Evolutionary conservation across 1,284 basidiomycete species (phyloP), one percentile per base, ranked within the genome.

Genomic region (Paramarasmius palmivorus): DNA sequence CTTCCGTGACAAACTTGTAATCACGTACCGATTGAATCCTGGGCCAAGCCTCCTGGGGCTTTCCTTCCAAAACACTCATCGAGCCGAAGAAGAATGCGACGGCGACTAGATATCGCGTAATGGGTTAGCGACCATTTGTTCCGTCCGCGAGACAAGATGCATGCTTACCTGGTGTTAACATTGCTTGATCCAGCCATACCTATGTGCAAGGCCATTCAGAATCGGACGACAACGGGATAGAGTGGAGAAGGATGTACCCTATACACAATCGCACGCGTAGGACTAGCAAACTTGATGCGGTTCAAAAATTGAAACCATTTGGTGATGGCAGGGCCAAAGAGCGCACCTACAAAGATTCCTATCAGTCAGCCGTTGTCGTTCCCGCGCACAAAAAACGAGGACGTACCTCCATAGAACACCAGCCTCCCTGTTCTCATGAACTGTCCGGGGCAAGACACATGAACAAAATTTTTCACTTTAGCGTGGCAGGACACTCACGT

Each of bases 11-110:
- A 36, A 26, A 34, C 35, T 19, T n/a, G 34, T 40, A 32, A n/a
- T n/a, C 4, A 65, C 78, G 51, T 55, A 84, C 88, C 17, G 79
- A 71, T 49, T 72, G 69, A 40, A 92, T 76, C 39, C 86, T 74
- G 20, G 79, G 75, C 32, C 73, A 58, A 0, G 82, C 85, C 53
- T 83, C 84, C 2, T 75, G 58, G 1, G 82, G 77, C 59, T 87
- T 84, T 32, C 88, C 88, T 64, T 92, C 90, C 37, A 92, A 62
- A 38, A 88, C 64, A 38, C 86, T 83, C 86, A 91, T 89, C 0
- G 81, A 79, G 7, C 82, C 78, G 63, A 90, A 92, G 74, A 92
- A 92, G 61, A 84, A 82, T 17, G 77, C 81, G 22, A 92, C 82
- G 6, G 80, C 82, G 36, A 76, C 88, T 88, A 55, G 1, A 49